Conservation (phyloP, 208 protist species). For the Leishmania gerbilli region DNA sequence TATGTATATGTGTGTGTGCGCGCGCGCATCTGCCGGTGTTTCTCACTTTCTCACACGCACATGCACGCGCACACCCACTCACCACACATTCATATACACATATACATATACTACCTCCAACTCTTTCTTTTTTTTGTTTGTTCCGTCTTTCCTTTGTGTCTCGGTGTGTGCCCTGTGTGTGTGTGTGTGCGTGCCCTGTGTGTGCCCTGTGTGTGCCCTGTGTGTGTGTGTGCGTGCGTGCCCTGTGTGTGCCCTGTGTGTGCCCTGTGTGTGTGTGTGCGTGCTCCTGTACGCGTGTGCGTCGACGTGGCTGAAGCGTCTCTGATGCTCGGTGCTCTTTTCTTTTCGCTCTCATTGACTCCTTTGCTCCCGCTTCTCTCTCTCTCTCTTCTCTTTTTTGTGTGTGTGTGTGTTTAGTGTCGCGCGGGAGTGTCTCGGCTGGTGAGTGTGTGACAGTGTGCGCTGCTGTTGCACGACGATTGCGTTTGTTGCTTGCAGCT, state of each 20-base stretch:
- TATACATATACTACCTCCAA: neutral
- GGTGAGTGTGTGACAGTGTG: neutral
- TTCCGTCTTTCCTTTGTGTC: neutral
- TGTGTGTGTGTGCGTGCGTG: no score
- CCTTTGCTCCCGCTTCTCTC: neutral
- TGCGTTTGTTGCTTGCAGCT: neutral
- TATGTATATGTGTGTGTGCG: neutral
- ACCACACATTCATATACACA: neutral
- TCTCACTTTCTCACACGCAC: neutral
- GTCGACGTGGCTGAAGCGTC: neutral
- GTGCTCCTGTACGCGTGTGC: neutral
- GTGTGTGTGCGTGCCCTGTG: no score
- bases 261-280: neutral
- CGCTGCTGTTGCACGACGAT: neutral
- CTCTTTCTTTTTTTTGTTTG: conserved; percentile 1
- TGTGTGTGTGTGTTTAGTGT: neutral
- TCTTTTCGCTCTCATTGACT: neutral
- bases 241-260: neutral
- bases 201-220: neutral
- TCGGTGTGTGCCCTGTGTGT: neutral
- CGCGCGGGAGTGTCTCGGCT: neutral
- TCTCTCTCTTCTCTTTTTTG: neutral
- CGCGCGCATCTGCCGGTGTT: no score
- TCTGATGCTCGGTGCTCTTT: neutral
- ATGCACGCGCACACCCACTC: neutral